phyloP scores from a whole-genome alignment of 805 yeast species.

The Kodamaea jinghongensis region DNA sequence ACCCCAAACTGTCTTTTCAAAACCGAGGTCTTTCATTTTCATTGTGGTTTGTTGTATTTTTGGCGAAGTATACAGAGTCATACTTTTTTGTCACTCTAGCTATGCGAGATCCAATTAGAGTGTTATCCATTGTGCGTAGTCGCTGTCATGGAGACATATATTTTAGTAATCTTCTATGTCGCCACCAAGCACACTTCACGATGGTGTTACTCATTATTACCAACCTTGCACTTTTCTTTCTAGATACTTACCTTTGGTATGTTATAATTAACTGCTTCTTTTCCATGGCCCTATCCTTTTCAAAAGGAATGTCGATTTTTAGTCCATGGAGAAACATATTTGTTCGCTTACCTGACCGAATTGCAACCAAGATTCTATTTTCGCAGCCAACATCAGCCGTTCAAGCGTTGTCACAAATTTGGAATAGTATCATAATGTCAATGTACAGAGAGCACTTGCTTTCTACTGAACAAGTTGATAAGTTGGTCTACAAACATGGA shows the following conservation, averaged over 20 bases:
- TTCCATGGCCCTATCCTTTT: constrained; percentile 30
- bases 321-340: constrained; percentile 40
- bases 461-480: constrained; percentile 40
- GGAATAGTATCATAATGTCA: constrained; percentile 17
- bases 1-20: constrained; percentile 22
- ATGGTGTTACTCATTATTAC: constrained; percentile 24
- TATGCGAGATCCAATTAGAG: constrained; percentile 32
- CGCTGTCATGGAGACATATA: constrained; percentile 27
- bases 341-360: constrained; percentile 34
- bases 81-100: constrained; percentile 37
- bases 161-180: constrained; percentile 24
- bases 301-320: constrained; percentile 32
- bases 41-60: constrained; percentile 32
- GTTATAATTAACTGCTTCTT: constrained; percentile 35
- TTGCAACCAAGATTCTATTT: constrained; percentile 25
- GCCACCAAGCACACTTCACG: constrained; percentile 26
- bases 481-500: constrained; percentile 25
- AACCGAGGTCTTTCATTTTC: constrained; percentile 23
- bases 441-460: constrained; percentile 38
- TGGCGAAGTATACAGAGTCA: constrained; percentile 34
- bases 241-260: constrained; percentile 43
- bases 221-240: constrained; percentile 33
- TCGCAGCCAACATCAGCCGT: constrained; percentile 11
- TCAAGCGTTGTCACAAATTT: constrained; percentile 15
- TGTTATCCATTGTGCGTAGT: constrained; percentile 25